Conservation (phyloP, 495 filamentous ascomycete genomes). For the Daldinia bambusicola region DNA sequence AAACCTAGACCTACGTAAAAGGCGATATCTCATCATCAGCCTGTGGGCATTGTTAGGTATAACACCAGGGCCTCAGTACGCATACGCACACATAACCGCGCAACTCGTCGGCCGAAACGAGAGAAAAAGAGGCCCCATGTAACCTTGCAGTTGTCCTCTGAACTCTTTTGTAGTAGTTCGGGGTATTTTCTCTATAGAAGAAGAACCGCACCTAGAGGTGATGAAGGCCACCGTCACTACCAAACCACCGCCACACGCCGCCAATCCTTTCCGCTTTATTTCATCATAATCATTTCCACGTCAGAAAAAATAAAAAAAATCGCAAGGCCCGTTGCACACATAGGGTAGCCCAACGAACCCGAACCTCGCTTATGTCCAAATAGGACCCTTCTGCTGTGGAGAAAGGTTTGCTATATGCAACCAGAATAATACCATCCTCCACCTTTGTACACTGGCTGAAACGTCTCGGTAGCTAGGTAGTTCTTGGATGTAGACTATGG, state of each 20-base stretch:
- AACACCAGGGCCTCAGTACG: neutral
- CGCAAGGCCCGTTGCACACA: neutral
- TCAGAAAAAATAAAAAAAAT: too few species aligned
- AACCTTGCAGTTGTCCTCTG: conserved; percentile 26
- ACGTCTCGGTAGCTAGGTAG: neutral
- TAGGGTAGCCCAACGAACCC: conserved; percentile 2
- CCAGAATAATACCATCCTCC: neutral
- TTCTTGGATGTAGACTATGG: conserved; percentile 1
- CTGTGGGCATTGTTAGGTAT: neutral
- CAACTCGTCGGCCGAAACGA: neutral
- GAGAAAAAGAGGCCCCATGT: conserved; percentile 10
- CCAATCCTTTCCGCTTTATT: neutral
- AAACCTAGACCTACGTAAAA: neutral
- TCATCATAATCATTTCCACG: conserved; percentile 1
- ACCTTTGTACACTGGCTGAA: conserved; percentile 5
- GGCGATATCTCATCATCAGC: neutral
- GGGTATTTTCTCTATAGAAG: conserved; percentile 44
- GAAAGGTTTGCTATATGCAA: conserved; percentile 2
- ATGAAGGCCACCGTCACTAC: conserved; percentile 4
- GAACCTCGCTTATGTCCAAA: conserved; percentile 14
- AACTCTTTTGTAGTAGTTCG: conserved; percentile 23
- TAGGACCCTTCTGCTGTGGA: neutral
- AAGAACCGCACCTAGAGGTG: conserved; percentile 23
- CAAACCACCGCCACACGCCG: neutral
- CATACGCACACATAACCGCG: conserved; percentile 1